These are phyloP conservation scores for Cordyceps pruinosa DNA, from an alignment of 2,329 filamentous ascomycete species.

Conservation along the genomic window DNA sequence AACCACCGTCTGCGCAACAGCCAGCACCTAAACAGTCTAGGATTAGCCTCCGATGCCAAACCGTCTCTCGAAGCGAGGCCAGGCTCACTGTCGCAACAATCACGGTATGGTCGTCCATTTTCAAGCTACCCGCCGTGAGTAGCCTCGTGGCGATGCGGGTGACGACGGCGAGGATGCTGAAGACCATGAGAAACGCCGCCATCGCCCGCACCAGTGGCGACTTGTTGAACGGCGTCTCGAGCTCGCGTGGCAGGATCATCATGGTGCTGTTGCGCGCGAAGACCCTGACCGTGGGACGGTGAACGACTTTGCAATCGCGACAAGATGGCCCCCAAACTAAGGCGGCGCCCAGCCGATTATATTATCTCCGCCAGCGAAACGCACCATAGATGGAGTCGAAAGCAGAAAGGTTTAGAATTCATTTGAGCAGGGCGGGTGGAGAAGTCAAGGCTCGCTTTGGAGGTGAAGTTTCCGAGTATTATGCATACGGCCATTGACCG, in stretches of 20 bases:
- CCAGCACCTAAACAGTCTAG: conserved; percentile 11
- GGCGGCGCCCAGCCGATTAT: neutral
- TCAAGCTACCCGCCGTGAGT: conserved; percentile 14
- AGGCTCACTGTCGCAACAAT: conserved; percentile 15
- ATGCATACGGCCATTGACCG: neutral
- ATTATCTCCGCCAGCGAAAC: neutral
- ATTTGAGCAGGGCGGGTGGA: neutral
- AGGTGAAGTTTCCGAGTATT: neutral
- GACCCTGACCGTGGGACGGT: no score
- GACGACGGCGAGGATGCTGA: conserved; percentile 16
- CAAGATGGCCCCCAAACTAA: neutral
- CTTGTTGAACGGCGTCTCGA: conserved; percentile 19
- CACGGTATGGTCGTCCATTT: conserved; percentile 16
- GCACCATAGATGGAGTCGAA: neutral
- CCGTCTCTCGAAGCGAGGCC: neutral
- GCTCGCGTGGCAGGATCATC: conserved; percentile 16
- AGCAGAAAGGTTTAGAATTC: neutral
- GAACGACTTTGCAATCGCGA: neutral
- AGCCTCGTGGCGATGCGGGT: conserved; percentile 16
- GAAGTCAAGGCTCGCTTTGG: neutral
- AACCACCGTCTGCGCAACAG: conserved; percentile 16
- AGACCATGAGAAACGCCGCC: conserved; percentile 19
- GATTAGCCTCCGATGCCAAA: neutral
- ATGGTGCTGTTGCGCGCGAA: no score
- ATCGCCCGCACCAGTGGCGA: conserved; percentile 19